phyloP scores from a whole-genome alignment of 352 stramenopile species.

The Globisporangium radiosum region DNA sequence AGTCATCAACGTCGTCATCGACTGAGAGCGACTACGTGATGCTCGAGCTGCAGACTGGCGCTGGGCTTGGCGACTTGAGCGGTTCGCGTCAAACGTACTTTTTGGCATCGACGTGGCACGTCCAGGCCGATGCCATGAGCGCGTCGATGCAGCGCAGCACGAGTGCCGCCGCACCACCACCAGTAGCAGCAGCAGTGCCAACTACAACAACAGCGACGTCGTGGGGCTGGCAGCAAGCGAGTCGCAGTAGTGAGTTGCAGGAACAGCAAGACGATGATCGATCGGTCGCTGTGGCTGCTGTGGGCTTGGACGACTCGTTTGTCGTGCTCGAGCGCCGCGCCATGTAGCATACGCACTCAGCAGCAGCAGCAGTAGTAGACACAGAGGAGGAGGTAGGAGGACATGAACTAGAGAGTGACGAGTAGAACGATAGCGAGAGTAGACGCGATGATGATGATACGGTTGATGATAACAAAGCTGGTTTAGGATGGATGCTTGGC shows the following conservation, averaged over 20 bases:
- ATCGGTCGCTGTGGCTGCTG: background rate
- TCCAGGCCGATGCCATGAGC: constrained; percentile 74
- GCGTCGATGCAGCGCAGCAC: constrained; percentile 39
- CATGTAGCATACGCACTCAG: background rate
- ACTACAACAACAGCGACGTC: background rate
- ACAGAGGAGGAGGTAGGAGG: too few relatives aligned
- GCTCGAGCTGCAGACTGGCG: constrained; percentile 69
- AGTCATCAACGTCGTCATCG: background rate
- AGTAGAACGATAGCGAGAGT: too few relatives aligned
- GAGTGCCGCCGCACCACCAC: background rate
- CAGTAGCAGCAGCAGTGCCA: background rate
- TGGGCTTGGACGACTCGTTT: constrained; percentile 60
- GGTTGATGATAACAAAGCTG: too few relatives aligned
- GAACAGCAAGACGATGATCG: constrained; percentile 8
- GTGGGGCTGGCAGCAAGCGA: background rate
- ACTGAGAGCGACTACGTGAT: constrained; percentile 79
- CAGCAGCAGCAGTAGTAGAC: too few relatives aligned
- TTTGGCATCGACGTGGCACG: constrained; percentile 73
- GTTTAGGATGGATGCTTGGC: too few relatives aligned
- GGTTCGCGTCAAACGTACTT: constrained; percentile 44
- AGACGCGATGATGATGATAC: too few relatives aligned
- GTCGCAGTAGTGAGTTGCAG: background rate
- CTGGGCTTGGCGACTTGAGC: constrained; percentile 30
- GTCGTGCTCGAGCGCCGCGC: constrained; percentile 48
- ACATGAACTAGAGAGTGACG: too few relatives aligned